A percentile compares a stretch with the other conserved stretches of the same genome.
Conservation (phyloP, 2,329 filamentous ascomycete genomes). For the Aspergillus floridensis region DNA sequence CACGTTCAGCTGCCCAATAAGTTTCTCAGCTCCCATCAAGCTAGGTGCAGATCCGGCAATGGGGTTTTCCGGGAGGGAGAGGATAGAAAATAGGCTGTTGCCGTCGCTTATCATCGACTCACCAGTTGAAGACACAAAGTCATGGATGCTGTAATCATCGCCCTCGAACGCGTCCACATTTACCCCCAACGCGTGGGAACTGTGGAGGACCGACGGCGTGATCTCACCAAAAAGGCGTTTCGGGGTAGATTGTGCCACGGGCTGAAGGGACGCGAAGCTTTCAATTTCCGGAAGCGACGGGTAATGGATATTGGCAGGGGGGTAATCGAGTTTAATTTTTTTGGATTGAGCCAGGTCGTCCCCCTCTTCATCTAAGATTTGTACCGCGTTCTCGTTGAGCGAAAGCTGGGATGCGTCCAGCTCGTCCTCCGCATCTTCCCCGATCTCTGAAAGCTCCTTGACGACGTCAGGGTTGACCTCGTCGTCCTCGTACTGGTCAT, state of each 20-base stretch:
- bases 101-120: conserved; percentile 40
- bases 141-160: conserved; percentile 37
- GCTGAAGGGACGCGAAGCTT: conserved; percentile 32
- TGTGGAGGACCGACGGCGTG: conserved; percentile 53
- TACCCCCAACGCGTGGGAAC: conserved; percentile 49
- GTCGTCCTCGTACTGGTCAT: conserved; percentile 63
- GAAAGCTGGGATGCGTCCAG: conserved; percentile 63
- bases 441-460: conserved; percentile 35
- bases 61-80: conserved; percentile 36
- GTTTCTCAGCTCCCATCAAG: conserved; percentile 48
- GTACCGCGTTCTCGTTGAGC: conserved; percentile 50
- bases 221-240: conserved; percentile 62
- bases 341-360: conserved; percentile 38
- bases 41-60: conserved; percentile 44
- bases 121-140: conserved; percentile 41
- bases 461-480: conserved; percentile 53
- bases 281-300: conserved; percentile 43
- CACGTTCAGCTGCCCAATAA: conserved; percentile 50
- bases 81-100: conserved; percentile 37
- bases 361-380: conserved; percentile 35
- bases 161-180: conserved; percentile 29
- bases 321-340: conserved; percentile 32
- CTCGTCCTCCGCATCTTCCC: conserved; percentile 41
- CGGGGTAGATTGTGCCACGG: conserved; percentile 26
- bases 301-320: conserved; percentile 37